Conservation (phyloP, 306 rosid species). For the Fragaria nilgerrensis region DNA sequence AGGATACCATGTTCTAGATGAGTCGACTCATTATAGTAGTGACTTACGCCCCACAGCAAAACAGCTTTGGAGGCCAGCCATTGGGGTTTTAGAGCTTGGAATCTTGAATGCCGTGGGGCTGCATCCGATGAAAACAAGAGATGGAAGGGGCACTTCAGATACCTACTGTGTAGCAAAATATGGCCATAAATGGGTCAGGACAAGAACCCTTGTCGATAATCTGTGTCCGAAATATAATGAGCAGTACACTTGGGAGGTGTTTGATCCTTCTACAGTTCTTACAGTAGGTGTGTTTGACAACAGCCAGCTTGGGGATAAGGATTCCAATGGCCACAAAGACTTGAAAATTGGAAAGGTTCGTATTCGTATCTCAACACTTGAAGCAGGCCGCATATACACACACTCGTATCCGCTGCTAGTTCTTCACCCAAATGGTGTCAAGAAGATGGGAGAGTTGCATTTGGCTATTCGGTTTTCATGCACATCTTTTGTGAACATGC, state of each 20-base stretch:
- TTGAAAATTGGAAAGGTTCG: slow-evolving; percentile 53
- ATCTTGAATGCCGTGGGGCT: slow-evolving; percentile 42
- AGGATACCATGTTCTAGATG: slow-evolving; percentile 61
- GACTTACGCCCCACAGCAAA: slow-evolving; percentile 54
- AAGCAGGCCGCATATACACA: slow-evolving; percentile 50
- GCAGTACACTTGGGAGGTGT: slow-evolving; percentile 60
- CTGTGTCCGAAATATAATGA: slow-evolving; percentile 47
- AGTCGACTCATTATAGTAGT: slow-evolving; percentile 52
- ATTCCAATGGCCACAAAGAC: slow-evolving; percentile 32
- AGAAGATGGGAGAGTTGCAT: slow-evolving; percentile 54
- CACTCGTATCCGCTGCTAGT: slow-evolving; percentile 50
- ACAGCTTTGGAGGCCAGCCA: slow-evolving; percentile 47
- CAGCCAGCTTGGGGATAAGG: slow-evolving; percentile 43
- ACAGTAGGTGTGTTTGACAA: slow-evolving; percentile 52
- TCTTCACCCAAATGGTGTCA: slow-evolving; percentile 47
- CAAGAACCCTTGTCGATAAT: slow-evolving; percentile 43
- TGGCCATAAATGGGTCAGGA: slow-evolving; percentile 55
- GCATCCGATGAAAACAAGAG: slow-evolving; percentile 49
- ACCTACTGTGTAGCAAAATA: slow-evolving; percentile 53
- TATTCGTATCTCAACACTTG: slow-evolving; percentile 47
- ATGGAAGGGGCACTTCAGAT: slow-evolving; percentile 44
- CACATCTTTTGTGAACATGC: slow-evolving; percentile 47
- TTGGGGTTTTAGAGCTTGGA: slow-evolving; percentile 52
- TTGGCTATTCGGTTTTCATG: slow-evolving; percentile 54
- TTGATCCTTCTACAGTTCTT: slow-evolving; percentile 54